Conservation (phyloP, 495 filamentous ascomycete species). For the Aspergillus haitiensis region DNA sequence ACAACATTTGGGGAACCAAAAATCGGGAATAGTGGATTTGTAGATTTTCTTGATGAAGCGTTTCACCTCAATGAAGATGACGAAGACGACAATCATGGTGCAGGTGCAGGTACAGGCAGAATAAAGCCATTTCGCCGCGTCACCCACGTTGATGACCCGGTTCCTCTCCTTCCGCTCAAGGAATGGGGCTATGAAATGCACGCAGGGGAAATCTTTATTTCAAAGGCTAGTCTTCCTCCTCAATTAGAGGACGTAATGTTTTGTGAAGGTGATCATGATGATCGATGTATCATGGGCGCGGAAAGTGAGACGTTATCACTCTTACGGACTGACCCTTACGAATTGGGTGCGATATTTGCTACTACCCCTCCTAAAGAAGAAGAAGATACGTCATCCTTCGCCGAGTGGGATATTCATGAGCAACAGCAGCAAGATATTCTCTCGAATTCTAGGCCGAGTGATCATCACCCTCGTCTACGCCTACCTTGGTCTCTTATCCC, state of each 20-base stretch:
- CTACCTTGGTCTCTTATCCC: constrained; percentile 53
- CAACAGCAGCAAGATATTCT: constrained; percentile 7
- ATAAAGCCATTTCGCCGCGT: constrained; percentile 65
- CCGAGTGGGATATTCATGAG: not conserved
- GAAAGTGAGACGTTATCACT: constrained; percentile 25
- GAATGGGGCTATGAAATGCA: constrained; percentile 90
- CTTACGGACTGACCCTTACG: not conserved
- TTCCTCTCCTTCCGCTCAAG: constrained; percentile 78
- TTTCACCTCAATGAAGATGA: constrained; percentile 53
- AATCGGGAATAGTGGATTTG: constrained; percentile 74
- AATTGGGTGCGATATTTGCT: not conserved
- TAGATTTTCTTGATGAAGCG: constrained; percentile 61
- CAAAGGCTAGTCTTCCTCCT: constrained; percentile 66
- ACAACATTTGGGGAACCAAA: constrained; percentile 94
- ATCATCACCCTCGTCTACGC: constrained; percentile 20
- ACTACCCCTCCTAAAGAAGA: not conserved
- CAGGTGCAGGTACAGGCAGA: too few species aligned
- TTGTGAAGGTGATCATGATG: constrained; percentile 72
- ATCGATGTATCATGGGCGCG: constrained; percentile 64
- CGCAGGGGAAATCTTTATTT: constrained; percentile 83
- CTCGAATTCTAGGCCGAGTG: constrained; percentile 11
- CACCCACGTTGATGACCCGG: constrained; percentile 83
- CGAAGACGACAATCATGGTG: constrained; percentile 16
- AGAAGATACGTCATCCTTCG: not conserved
- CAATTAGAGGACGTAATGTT: constrained; percentile 61